Evolutionary conservation across 106 monocot genomes (phyloP).

Genomic region (Acanthochlamys bracteata): DNA sequence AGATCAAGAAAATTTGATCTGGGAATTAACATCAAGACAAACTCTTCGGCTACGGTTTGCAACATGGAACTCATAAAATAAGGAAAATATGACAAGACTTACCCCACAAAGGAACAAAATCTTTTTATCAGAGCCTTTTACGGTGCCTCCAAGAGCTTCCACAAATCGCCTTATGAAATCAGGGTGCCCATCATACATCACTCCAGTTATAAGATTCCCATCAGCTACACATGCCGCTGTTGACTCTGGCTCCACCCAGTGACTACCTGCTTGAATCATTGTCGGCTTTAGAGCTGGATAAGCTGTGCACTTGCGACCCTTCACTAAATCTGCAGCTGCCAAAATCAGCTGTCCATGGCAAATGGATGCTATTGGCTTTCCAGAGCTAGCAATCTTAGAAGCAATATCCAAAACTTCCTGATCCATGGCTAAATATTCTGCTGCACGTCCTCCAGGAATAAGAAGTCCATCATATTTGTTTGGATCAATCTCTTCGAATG

Average conservation of each 20-base stretch:
- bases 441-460: constrained; percentile 78
- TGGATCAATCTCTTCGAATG: constrained; percentile 46
- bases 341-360: constrained; percentile 89
- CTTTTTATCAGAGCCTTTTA: constrained; percentile 57
- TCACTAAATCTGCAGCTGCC: constrained; percentile 70
- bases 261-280: constrained; percentile 55
- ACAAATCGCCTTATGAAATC: constrained; percentile 63
- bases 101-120: constrained; percentile 93
- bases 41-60: not conserved
- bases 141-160: constrained; percentile 59
- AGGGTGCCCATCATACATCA: constrained; percentile 58
- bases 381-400: constrained; percentile 21
- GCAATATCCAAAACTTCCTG: constrained; percentile 42
- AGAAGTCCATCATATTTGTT: constrained; percentile 58
- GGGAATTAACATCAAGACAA: too few species aligned
- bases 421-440: constrained; percentile 77
- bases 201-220: constrained; percentile 75
- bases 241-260: constrained; percentile 68
- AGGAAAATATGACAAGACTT: constrained; percentile 9
- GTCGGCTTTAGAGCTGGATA: constrained; percentile 64
- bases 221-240: constrained; percentile 43
- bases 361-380: constrained; percentile 66
- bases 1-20: too few species aligned
- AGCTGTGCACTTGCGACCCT: constrained; percentile 67
- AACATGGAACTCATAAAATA: not conserved